A percentile compares a stretch with the other conserved stretches of the same genome.
Conservation (phyloP, 257 asterid genomes). For the Catharanthus roseus region DNA sequence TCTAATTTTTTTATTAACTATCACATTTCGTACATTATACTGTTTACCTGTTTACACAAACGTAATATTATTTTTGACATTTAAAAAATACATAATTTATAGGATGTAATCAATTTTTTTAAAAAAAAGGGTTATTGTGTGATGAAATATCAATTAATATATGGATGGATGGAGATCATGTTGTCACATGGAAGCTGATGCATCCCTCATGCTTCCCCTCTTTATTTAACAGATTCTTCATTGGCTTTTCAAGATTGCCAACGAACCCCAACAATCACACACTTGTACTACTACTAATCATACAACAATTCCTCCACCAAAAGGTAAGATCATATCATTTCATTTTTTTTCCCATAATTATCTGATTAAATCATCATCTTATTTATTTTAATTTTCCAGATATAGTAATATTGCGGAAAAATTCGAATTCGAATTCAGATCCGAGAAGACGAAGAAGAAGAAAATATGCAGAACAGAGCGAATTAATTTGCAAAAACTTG, state of each 20-base stretch:
- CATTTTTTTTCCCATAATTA: neutral
- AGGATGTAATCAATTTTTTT: no score
- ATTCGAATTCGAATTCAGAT: neutral
- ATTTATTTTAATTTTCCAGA: no score
- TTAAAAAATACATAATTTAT: no score
- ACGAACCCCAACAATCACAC: conserved; percentile 29
- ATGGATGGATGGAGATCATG: no score
- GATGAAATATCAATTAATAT: conserved; percentile 18
- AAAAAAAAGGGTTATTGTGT: no score
- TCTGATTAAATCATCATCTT: no score
- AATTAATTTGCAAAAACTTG: conserved; percentile 30
- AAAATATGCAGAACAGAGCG: conserved; percentile 20
- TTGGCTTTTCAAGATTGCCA: conserved; percentile 41
- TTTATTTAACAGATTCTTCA: conserved; percentile 40
- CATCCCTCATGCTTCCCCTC: conserved; percentile 18
- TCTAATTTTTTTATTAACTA: no score
- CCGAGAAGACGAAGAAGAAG: conserved; percentile 21
- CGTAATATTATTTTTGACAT: no score
- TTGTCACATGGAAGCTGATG: conserved; percentile 29
- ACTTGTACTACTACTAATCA: conserved; percentile 11
- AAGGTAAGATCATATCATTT: conserved; percentile 17
- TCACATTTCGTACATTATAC: no score
- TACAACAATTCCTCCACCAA: conserved; percentile 7
- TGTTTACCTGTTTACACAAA: no score
- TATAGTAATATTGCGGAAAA: no score